Evolutionary conservation across 768 basidiomycete species (phyloP).

Genomic region (Pisolithus sp.): DNA sequence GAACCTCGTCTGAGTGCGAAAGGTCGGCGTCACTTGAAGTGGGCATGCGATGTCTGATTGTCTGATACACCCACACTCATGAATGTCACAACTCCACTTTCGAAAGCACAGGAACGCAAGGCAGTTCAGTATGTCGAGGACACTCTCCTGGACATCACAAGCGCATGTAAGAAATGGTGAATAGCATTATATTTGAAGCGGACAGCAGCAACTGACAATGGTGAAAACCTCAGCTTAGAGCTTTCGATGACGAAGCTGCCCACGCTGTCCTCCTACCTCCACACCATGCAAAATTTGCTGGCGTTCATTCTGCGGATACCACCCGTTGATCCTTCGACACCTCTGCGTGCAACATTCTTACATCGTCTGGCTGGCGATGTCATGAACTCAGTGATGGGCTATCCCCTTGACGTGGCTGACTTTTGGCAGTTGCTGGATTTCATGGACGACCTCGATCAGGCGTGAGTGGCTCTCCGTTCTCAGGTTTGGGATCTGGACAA

Average conservation of each 20-base stretch:
- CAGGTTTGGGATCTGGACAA: conserved; percentile 61
- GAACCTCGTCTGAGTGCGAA: too few relatives aligned
- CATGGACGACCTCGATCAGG: conserved; percentile 68
- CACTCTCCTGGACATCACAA: conserved; percentile 57
- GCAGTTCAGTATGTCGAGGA: conserved; percentile 62
- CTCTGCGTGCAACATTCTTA: conserved; percentile 60
- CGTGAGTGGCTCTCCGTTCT: conserved; percentile 57
- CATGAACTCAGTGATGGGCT: conserved; percentile 57
- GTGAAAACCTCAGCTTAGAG: conserved; percentile 15
- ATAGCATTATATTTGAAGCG: conserved; percentile 15
- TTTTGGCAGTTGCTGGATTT: conserved; percentile 56
- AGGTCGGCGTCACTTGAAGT: too few relatives aligned
- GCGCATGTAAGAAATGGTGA: conserved; percentile 74
- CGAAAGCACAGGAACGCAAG: conserved; percentile 54
- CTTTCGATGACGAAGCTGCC: conserved; percentile 43
- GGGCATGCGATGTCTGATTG: too few relatives aligned
- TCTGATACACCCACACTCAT: too few relatives aligned
- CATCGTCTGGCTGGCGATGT: conserved; percentile 68
- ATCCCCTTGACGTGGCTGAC: conserved; percentile 39
- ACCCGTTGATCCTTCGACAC: conserved; percentile 62
- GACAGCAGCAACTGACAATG: not conserved
- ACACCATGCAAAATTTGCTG: conserved; percentile 48
- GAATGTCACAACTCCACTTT: conserved; percentile 27
- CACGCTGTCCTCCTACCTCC: conserved; percentile 55
- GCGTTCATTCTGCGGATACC: conserved; percentile 68